Conservation (phyloP, 345 rosid genomes). For the Citrus mangshanensis region DNA sequence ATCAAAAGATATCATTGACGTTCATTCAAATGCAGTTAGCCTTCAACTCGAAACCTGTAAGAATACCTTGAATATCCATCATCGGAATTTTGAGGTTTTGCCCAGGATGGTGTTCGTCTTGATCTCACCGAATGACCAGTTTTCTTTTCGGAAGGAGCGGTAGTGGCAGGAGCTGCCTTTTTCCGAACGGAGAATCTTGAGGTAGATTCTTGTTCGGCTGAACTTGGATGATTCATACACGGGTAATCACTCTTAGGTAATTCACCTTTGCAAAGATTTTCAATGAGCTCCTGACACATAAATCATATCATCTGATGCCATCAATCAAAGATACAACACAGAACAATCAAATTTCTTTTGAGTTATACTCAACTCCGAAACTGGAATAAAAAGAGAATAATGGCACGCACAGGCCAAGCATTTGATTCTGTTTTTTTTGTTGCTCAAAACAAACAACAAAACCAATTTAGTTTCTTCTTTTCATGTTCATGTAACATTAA, state of each 20-base stretch:
- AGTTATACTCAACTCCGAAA: neutral
- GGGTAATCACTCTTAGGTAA: slow-evolving; percentile 65
- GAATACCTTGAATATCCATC: slow-evolving; percentile 78
- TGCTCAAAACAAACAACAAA: neutral
- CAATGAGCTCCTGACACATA: slow-evolving; percentile 64
- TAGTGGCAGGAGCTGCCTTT: slow-evolving; percentile 31
- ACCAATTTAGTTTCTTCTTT: neutral
- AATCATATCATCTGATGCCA: slow-evolving; percentile 19
- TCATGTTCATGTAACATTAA: neutral
- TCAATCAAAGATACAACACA: neutral
- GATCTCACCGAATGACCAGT: slow-evolving; percentile 82
- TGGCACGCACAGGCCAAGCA: neutral
- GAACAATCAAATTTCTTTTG: neutral
- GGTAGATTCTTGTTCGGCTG: slow-evolving; percentile 24
- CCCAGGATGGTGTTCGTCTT: slow-evolving; percentile 87
- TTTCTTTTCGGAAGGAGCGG: slow-evolving; percentile 52
- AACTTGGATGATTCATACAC: slow-evolving; percentile 45
- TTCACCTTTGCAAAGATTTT: slow-evolving; percentile 63
- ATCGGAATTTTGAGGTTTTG: slow-evolving; percentile 60
- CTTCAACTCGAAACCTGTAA: neutral
- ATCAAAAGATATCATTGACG: neutral
- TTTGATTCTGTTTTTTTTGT: no score
- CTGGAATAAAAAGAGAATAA: neutral
- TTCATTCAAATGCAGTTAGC: neutral
- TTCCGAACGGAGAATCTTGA: slow-evolving; percentile 37